Base-by-base conservation (phyloP, 257 asterid genomes). In the Fraxinus americana region DNA sequence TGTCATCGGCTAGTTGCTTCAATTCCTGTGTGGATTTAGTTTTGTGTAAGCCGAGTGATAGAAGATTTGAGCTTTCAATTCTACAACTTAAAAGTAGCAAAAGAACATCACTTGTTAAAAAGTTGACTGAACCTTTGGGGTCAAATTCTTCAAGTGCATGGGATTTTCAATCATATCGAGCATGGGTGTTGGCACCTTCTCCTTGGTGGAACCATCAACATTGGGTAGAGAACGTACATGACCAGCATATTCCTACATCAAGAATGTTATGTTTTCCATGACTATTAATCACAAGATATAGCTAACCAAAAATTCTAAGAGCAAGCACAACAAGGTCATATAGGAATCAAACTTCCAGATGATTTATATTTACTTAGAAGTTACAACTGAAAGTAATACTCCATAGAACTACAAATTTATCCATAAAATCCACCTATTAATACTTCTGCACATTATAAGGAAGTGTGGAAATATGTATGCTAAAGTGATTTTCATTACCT, bases 81-180 rank as follows among this genome's bases (percentile, higher is more conserved):
- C 61, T 23, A 65, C 8, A 57, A 52, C 72, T 80, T 27, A 66
- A 41, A 21, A 79, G 71, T 45, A 65, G 70, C 54, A 70, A 72
- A 57, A 77, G 70, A 79, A 69, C 16, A 61, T 41, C 57, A 43
- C 38, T 61, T 25, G 5, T 23, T 10, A 11, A 23, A 71, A 70
- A 52, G 70, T 66, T 27, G 17, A 70, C 39, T 83, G 4, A 73
- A 94, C 98, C 98, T 91, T 90, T 66, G 88, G 70, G 69, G 91
- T 85, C 77, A 94, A 77, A 77, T 87, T 92, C 82, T 94, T 94
- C 72, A 94, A 82, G 78, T 91, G 86, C 87, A 85, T 86, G 38
- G 97, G 98, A 80, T 78, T 90, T 30, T 92, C 94, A 73, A 94
- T 70, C 82, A 85, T 88, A 86, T 94, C 97, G 54, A 94, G 97